These are phyloP conservation scores for Pyrenopolyporus hunteri DNA, from an alignment of 495 filamentous ascomycete species.

Conservation along the genomic window DNA sequence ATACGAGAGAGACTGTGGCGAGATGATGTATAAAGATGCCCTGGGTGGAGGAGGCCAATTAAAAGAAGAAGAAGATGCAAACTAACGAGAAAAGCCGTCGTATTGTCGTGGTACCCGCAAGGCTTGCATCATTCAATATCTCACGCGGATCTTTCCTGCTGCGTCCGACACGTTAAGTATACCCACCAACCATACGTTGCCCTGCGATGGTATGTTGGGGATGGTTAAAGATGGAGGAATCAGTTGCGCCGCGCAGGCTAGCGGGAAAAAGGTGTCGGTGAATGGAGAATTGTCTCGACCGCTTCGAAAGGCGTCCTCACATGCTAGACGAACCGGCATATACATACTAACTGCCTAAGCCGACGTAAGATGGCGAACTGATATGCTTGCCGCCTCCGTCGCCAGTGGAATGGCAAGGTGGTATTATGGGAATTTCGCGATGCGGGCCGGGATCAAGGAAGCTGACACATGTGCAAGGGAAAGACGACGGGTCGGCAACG, in stretches of 20 bases:
- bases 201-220: slow-evolving; percentile 10
- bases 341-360: not conserved
- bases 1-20: slow-evolving; percentile 12
- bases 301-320: slow-evolving; percentile 7
- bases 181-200: slow-evolving; percentile 22
- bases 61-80: not conserved
- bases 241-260: slow-evolving; percentile 10
- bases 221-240: slow-evolving; percentile 10
- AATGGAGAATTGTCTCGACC: slow-evolving; percentile 7
- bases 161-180: slow-evolving; percentile 21
- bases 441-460: slow-evolving; percentile 27
- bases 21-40: slow-evolving; percentile 10
- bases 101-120: slow-evolving; percentile 7
- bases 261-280: slow-evolving; percentile 8
- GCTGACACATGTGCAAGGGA: slow-evolving; percentile 23
- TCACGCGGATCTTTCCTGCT: slow-evolving; percentile 9
- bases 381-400: slow-evolving; percentile 7
- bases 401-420: slow-evolving; percentile 23
- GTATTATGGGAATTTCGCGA: slow-evolving; percentile 32
- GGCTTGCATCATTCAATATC: slow-evolving; percentile 12
- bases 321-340: not conserved
- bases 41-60: slow-evolving; percentile 4
- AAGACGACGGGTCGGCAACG: slow-evolving; percentile 17
- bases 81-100: not conserved
- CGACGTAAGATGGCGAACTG: slow-evolving; percentile 32